Conservation (phyloP, 2,329 filamentous ascomycete genomes). For the Xylaria arbuscula region DNA sequence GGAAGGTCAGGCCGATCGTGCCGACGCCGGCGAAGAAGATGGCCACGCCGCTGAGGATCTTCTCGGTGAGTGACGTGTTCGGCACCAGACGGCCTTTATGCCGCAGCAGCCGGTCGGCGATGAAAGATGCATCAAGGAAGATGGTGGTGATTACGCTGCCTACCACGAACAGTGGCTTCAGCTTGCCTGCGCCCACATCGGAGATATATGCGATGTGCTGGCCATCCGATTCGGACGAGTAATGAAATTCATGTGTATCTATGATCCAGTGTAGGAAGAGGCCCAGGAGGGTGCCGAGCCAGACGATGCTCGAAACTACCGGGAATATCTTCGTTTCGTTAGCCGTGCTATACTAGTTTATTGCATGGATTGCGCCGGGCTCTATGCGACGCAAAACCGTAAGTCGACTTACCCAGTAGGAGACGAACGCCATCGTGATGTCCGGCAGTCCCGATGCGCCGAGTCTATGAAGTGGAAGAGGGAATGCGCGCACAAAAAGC, state of each 20-base stretch:
- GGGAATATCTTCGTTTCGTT: conserved; percentile 64
- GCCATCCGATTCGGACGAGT: conserved; percentile 66
- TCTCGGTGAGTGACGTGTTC: conserved; percentile 73
- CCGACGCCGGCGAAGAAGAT: conserved; percentile 79
- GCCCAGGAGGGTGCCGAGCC: conserved; percentile 75
- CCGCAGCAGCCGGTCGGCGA: conserved; percentile 85
- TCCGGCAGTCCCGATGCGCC: not conserved
- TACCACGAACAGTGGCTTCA: conserved; percentile 83
- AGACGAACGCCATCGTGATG: conserved; percentile 42
- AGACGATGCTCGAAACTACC: conserved; percentile 72
- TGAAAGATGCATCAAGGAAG: conserved; percentile 83
- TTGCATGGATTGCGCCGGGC: too few species aligned
- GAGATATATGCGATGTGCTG: conserved; percentile 79
- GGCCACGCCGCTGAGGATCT: conserved; percentile 68
- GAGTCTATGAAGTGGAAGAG: not conserved
- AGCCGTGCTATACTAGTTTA: not conserved
- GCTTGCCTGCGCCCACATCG: conserved; percentile 68
- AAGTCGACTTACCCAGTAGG: conserved; percentile 46
- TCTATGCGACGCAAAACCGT: not conserved
- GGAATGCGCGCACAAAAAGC: not conserved
- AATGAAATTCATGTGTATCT: conserved; percentile 64
- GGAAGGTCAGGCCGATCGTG: conserved; percentile 80
- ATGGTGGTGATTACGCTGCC: conserved; percentile 78
- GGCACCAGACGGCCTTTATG: conserved; percentile 81
- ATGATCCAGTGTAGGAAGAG: conserved; percentile 78